Evolutionary conservation across 2,329 filamentous ascomycete genomes (phyloP).

Genomic region (Harringtonia lauricola): DNA sequence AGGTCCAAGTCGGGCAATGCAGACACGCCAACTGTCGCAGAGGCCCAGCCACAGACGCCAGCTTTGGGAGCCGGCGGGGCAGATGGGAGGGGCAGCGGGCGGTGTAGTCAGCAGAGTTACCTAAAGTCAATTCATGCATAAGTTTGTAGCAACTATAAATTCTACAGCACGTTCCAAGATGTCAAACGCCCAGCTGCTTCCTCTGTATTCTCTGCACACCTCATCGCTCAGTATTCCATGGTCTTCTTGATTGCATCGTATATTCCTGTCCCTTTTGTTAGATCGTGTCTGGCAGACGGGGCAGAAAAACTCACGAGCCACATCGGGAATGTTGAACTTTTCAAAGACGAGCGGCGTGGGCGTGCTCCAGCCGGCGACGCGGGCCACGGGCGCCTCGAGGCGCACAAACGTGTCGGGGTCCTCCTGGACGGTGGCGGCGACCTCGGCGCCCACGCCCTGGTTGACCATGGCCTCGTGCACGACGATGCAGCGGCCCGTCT

Average conservation of each 20-base stretch:
- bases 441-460: conserved; percentile 77
- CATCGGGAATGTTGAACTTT: conserved; percentile 71
- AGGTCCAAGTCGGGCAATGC: neutral
- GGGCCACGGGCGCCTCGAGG: conserved; percentile 73
- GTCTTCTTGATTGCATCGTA: conserved; percentile 61
- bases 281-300: too few species aligned
- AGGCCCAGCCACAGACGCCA: too few species aligned
- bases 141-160: too few species aligned
- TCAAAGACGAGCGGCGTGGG: conserved; percentile 74
- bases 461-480: conserved; percentile 93
- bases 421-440: conserved; percentile 81
- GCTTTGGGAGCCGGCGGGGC: too few species aligned
- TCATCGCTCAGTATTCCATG: conserved; percentile 42
- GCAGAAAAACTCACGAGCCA: conserved; percentile 57
- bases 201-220: neutral
- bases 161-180: neutral
- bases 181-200: neutral
- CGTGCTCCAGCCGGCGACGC: conserved; percentile 83
- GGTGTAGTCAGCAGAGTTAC: too few species aligned
- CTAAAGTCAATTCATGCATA: too few species aligned
- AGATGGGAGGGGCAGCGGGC: too few species aligned
- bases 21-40: neutral
- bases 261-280: conserved; percentile 37
- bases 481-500: conserved; percentile 76
- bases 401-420: conserved; percentile 63